Evolutionary conservation across 2,329 filamentous ascomycete species (phyloP).

Genomic region (Neonectria punicea): DNA sequence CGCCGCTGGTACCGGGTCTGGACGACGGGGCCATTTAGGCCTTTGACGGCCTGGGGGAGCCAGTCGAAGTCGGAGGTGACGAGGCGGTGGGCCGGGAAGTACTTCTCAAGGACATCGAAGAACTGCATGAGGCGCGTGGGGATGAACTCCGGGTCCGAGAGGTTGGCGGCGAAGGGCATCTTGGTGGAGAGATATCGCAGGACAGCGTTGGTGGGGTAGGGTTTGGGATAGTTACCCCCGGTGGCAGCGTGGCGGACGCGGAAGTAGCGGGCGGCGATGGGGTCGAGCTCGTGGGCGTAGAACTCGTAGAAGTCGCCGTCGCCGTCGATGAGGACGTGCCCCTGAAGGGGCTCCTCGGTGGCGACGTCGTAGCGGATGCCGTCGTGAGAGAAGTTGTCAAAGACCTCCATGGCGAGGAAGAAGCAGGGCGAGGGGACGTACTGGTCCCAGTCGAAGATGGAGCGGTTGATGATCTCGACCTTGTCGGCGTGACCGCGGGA

Average conservation of each 20-base stretch:
- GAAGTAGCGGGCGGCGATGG: slow-evolving; percentile 83
- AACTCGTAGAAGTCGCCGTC: slow-evolving; percentile 95
- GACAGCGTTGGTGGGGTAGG: slow-evolving; percentile 64
- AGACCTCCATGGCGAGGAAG: slow-evolving; percentile 97
- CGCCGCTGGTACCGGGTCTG: slow-evolving; percentile 90
- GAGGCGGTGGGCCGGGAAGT: slow-evolving; percentile 90
- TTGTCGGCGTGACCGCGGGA: slow-evolving; percentile 82
- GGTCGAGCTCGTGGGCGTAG: slow-evolving; percentile 84
- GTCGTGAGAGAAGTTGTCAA: slow-evolving; percentile 98
- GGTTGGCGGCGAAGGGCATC: slow-evolving; percentile 78
- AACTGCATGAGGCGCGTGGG: slow-evolving; percentile 96
- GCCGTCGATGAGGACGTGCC: slow-evolving; percentile 85
- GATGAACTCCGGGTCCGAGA: slow-evolving; percentile 89
- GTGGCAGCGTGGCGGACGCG: slow-evolving; percentile 84
- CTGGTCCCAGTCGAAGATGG: slow-evolving; percentile 92
- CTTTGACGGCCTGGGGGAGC: slow-evolving; percentile 83
- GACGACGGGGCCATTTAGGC: slow-evolving; percentile 92
- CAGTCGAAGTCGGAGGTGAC: slow-evolving; percentile 91
- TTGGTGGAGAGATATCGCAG: slow-evolving; percentile 70
- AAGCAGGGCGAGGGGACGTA: slow-evolving; percentile 95
- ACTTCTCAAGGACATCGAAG: slow-evolving; percentile 87
- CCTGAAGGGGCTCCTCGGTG: slow-evolving; percentile 87
- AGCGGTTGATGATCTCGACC: slow-evolving; percentile 94
- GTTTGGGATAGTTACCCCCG: slow-evolving; percentile 69
- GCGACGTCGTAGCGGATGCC: slow-evolving; percentile 87